Evolutionary conservation across 2,329 filamentous ascomycete genomes (phyloP).

Genomic region (Alternaria conjuncta): DNA sequence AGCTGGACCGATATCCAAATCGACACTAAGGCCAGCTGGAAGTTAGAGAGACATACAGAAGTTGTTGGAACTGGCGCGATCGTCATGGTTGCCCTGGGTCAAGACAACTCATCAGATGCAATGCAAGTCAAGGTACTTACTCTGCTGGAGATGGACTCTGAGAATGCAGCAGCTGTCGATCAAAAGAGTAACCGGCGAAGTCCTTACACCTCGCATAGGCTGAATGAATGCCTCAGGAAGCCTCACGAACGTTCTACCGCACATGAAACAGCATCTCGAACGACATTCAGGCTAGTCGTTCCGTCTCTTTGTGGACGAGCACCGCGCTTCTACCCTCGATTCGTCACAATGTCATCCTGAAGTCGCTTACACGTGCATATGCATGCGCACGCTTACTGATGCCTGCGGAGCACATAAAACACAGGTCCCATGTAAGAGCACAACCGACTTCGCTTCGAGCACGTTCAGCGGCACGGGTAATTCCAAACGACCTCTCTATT

Average conservation of each 20-base stretch:
- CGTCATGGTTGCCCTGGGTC: constrained; percentile 81
- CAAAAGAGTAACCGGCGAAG: constrained; percentile 67
- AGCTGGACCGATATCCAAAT: constrained; percentile 89
- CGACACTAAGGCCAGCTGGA: constrained; percentile 83
- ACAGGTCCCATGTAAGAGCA: background rate
- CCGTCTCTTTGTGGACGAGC: background rate
- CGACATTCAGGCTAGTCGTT: background rate
- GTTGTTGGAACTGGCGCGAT: constrained; percentile 73
- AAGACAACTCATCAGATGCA: constrained; percentile 78
- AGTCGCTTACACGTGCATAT: background rate
- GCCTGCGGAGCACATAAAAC: background rate
- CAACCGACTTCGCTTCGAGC: background rate
- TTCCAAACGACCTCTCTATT: background rate
- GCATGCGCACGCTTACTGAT: background rate
- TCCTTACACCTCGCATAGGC: constrained; percentile 50
- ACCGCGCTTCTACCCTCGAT: background rate
- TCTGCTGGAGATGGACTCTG: constrained; percentile 78
- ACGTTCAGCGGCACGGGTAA: constrained; percentile 13
- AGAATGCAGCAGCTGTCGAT: constrained; percentile 69
- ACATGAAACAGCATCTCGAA: background rate
- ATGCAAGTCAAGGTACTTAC: constrained; percentile 80
- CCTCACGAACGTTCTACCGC: background rate
- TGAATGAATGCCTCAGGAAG: background rate
- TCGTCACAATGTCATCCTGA: background rate
- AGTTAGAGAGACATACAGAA: constrained; percentile 84